Percentiles rank a stretch among this genome's conserved stretches.
Evolutionary conservation across 106 monocot genomes (phyloP).

Genomic region (Dendrobium nobile): DNA sequence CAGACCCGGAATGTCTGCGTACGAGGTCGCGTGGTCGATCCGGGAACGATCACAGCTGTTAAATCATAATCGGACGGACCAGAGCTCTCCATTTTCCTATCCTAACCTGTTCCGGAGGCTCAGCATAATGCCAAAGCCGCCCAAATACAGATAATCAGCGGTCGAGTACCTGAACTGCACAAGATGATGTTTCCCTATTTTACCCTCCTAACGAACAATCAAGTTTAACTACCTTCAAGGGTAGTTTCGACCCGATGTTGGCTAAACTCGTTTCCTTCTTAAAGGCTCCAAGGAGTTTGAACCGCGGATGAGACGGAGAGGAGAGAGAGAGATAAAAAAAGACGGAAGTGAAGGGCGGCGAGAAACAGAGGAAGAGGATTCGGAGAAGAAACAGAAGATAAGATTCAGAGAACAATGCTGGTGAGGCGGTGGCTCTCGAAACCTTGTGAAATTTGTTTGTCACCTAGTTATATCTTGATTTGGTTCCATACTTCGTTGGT

Average conservation of each 20-base stretch:
- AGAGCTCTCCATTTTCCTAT: neutral
- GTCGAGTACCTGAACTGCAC: neutral
- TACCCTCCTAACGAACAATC: neutral
- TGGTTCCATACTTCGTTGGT: neutral
- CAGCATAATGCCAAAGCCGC: conserved; percentile 1
- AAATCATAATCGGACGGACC: neutral
- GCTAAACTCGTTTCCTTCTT: neutral
- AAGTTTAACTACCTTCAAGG: neutral
- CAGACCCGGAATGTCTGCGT: conserved; percentile 3
- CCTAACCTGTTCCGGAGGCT: neutral
- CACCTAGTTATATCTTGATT: neutral
- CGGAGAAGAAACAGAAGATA: neutral
- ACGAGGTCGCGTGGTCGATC: neutral
- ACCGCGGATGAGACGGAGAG: neutral
- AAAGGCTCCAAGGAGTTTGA: neutral
- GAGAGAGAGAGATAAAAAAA: neutral
- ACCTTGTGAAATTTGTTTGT: neutral
- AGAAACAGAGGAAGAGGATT: too few species aligned
- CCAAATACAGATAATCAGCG: neutral
- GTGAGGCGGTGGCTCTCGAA: neutral
- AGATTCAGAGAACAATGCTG: conserved; percentile 7
- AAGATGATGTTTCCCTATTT: neutral
- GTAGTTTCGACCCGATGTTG: neutral
- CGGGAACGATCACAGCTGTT: neutral
- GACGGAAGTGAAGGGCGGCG: too few species aligned